Evolutionary conservation across 441 rosid genomes (phyloP).

Genomic region (Adansonia grandidieri): DNA sequence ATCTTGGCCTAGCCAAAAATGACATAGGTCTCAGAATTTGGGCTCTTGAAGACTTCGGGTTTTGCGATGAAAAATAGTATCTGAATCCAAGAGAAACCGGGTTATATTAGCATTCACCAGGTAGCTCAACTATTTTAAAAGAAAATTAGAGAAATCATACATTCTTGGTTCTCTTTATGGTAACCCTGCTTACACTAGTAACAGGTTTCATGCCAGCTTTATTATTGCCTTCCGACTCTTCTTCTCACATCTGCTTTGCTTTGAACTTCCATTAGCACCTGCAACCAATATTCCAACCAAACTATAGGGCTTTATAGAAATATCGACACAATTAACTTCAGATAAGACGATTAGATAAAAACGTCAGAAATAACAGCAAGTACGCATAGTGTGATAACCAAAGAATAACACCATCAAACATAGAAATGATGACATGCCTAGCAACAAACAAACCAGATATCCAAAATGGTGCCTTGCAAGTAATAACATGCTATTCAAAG

Average conservation of each 20-base stretch:
- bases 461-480: not conserved
- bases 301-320: not conserved
- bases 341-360: not conserved
- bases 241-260: constrained; percentile 65
- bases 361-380: not conserved
- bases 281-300: constrained; percentile 17
- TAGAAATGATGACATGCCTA: not conserved
- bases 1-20: constrained; percentile 62
- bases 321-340: not conserved
- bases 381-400: too few species aligned
- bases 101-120: not conserved
- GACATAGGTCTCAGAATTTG: constrained; percentile 60
- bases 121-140: constrained; percentile 2
- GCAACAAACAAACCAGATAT: not conserved
- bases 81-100: constrained; percentile 30
- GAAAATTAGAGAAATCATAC: constrained; percentile 27
- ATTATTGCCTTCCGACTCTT: constrained; percentile 60
- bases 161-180: constrained; percentile 58
- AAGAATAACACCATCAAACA: not conserved
- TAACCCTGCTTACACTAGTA: constrained; percentile 51
- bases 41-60: constrained; percentile 64
- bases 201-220: constrained; percentile 57
- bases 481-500: not conserved
- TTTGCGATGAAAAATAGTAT: constrained; percentile 63
- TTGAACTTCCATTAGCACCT: constrained; percentile 56